These are phyloP conservation scores for Lanzia echinophila DNA, from an alignment of 2,329 filamentous ascomycete genomes.

Conservation along the genomic window DNA sequence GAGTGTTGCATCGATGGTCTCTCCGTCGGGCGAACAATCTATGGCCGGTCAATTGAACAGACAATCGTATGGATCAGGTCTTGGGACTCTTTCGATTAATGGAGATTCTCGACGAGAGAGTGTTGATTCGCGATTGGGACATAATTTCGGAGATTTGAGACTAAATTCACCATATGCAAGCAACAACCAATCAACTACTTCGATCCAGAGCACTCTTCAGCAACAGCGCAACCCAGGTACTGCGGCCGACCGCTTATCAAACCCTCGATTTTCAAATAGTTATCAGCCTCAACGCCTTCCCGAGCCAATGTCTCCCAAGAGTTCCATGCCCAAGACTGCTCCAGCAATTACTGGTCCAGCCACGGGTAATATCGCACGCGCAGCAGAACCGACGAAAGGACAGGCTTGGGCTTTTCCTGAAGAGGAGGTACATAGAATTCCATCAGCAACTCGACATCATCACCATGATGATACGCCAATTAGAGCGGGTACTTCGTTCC, in stretches of 20 bases:
- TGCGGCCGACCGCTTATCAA: slow-evolving; percentile 40
- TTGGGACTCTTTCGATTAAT: slow-evolving; percentile 18
- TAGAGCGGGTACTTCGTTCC: slow-evolving; percentile 32
- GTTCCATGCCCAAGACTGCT: slow-evolving; percentile 52
- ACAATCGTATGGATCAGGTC: slow-evolving; percentile 14
- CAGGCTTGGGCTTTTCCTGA: slow-evolving; percentile 81
- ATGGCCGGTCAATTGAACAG: slow-evolving; percentile 19
- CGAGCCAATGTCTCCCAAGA: slow-evolving; percentile 24
- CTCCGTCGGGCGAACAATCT: slow-evolving; percentile 41
- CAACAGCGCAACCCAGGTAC: slow-evolving; percentile 55
- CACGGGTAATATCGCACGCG: slow-evolving; percentile 58
- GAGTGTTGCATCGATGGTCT: slow-evolving; percentile 61
- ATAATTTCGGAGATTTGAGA: slow-evolving; percentile 62
- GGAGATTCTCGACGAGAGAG: slow-evolving; percentile 61
- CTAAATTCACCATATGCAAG: slow-evolving; percentile 68
- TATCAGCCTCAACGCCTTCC: slow-evolving; percentile 49
- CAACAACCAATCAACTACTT: slow-evolving; percentile 69
- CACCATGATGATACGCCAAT: slow-evolving; percentile 39
- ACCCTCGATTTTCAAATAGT: slow-evolving; percentile 54
- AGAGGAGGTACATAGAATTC: slow-evolving; percentile 52
- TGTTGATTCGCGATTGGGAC: slow-evolving; percentile 72
- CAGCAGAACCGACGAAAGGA: slow-evolving; percentile 73
- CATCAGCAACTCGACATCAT: slow-evolving; percentile 39
- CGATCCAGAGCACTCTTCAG: slow-evolving; percentile 64
- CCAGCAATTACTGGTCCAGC: slow-evolving; percentile 70